Conservation (phyloP, 768 basidiomycete genomes). For the Phanerochaete carnosa region DNA sequence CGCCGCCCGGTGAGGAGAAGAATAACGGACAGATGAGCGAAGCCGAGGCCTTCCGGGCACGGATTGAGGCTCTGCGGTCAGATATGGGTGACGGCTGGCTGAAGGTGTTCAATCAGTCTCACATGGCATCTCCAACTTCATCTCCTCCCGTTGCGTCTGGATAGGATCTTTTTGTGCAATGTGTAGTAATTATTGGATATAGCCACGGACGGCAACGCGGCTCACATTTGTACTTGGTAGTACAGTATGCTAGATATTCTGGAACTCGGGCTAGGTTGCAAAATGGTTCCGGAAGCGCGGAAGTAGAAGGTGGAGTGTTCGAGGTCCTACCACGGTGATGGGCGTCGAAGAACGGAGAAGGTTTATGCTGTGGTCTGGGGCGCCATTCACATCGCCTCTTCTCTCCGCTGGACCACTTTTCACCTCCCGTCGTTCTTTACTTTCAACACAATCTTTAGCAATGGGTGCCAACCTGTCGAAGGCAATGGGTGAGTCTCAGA, state of each 20-base stretch:
- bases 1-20: slow-evolving; percentile 30
- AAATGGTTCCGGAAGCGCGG: background rate
- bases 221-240: background rate
- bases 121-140: slow-evolving; percentile 22
- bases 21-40: slow-evolving; percentile 38
- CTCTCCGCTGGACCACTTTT: slow-evolving; percentile 23
- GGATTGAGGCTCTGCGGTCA: slow-evolving; percentile 76
- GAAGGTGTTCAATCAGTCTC: slow-evolving; percentile 76
- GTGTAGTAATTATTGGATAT: background rate
- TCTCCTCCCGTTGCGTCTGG: background rate
- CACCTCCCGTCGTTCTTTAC: slow-evolving; percentile 63
- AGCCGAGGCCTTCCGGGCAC: slow-evolving; percentile 70
- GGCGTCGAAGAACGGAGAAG: background rate
- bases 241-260: slow-evolving; percentile 3
- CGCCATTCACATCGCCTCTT: slow-evolving; percentile 13
- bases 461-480: slow-evolving; percentile 92
- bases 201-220: background rate
- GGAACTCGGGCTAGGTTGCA: background rate
- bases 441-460: slow-evolving; percentile 31
- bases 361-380: slow-evolving; percentile 1
- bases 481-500: slow-evolving; percentile 55
- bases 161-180: background rate
- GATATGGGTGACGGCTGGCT: slow-evolving; percentile 92
- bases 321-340: slow-evolving; percentile 11
- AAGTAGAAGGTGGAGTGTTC: background rate